Conservation (phyloP, 2,329 filamentous ascomycete species). For the Pezicula rhizophila region DNA sequence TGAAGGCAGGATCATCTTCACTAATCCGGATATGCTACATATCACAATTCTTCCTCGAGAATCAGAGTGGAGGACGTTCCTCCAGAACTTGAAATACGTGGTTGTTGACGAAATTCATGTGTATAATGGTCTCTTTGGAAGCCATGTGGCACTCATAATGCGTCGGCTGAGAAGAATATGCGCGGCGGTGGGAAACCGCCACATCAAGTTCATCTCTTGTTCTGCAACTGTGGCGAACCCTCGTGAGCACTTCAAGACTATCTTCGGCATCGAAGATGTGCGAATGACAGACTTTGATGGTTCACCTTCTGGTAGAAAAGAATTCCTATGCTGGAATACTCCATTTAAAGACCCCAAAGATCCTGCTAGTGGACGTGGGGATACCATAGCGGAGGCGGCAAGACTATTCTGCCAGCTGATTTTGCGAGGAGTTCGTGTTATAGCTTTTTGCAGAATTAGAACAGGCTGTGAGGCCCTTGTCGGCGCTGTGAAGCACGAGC, state of each 20-base stretch:
- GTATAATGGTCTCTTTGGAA: constrained; percentile 91
- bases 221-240: constrained; percentile 96
- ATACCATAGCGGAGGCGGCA: constrained; percentile 78
- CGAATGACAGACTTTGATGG: constrained; percentile 84
- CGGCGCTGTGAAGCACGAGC: constrained; percentile 70
- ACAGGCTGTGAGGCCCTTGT: constrained; percentile 85
- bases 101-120: constrained; percentile 91
- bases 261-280: constrained; percentile 85
- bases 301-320: constrained; percentile 85
- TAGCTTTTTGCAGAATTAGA: constrained; percentile 85
- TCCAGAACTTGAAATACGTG: constrained; percentile 86
- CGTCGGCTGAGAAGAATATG: constrained; percentile 80
- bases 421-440: constrained; percentile 80
- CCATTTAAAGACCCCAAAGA: constrained; percentile 87
- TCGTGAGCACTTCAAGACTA: constrained; percentile 80
- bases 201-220: constrained; percentile 87
- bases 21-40: constrained; percentile 97
- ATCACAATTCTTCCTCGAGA: constrained; percentile 91
- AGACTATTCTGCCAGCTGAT: constrained; percentile 86
- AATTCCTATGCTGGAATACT: constrained; percentile 97
- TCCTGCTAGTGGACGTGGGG: constrained; percentile 78
- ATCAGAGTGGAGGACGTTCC: constrained; percentile 77
- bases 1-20: constrained; percentile 88
- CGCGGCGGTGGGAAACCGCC: constrained; percentile 78
- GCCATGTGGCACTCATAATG: constrained; percentile 94